A percentile compares a stretch with the other conserved stretches of the same genome.
Evolutionary conservation across 106 monocot genomes (phyloP).

Genomic region (Triglochin maritima): DNA sequence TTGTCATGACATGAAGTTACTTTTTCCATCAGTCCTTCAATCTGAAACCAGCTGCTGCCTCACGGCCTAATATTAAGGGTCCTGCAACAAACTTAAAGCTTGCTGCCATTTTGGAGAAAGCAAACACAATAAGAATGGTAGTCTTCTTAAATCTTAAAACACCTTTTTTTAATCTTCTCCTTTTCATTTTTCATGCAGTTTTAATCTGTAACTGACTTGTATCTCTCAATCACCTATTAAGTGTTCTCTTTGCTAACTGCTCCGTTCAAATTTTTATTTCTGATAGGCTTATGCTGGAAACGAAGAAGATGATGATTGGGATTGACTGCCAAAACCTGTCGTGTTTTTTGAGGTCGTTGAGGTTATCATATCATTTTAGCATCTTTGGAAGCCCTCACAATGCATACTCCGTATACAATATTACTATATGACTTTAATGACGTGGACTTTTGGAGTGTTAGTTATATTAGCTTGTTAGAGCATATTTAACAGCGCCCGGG

Average conservation of each 20-base stretch:
- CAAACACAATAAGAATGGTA: conserved; percentile 79
- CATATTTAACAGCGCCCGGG: too few relatives aligned
- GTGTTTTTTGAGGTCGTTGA: background rate
- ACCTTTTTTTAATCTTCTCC: background rate
- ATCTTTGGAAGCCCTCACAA: too few relatives aligned
- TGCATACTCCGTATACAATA: background rate
- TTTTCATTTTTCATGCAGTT: background rate
- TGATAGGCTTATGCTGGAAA: conserved; percentile 65
- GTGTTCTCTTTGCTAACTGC: background rate
- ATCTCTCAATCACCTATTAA: too few relatives aligned
- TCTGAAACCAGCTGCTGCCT: conserved; percentile 48
- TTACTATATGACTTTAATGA: background rate
- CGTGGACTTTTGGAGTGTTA: background rate
- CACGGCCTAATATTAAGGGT: conserved; percentile 43
- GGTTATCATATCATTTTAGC: too few relatives aligned
- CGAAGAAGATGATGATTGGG: conserved; percentile 59
- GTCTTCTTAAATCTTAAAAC: background rate
- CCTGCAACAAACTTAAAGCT: conserved; percentile 70
- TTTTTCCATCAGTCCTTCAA: conserved; percentile 46
- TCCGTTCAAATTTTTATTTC: background rate
- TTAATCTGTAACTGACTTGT: too few relatives aligned
- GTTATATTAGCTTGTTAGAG: background rate
- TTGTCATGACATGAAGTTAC: background rate
- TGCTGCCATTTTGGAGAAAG: conserved; percentile 87
- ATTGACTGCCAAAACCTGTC: background rate